phyloP scores from a whole-genome alignment of 805 yeast species.

The Candida berthetii region DNA sequence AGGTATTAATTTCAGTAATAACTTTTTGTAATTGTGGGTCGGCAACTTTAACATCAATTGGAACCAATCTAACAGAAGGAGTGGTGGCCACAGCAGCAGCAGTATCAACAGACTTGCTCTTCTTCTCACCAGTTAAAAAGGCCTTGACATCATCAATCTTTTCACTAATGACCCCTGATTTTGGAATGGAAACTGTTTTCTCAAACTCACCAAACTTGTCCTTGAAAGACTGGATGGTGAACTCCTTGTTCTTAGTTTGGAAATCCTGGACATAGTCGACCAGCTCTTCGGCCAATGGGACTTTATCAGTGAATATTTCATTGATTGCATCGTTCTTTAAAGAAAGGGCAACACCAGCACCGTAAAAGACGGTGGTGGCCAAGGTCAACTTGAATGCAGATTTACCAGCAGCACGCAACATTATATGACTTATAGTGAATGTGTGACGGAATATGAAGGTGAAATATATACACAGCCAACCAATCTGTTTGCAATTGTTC shows the following conservation, averaged over 20 bases:
- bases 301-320: conserved; percentile 54
- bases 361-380: conserved; percentile 36
- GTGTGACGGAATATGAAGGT: too few species aligned
- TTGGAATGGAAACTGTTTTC: conserved; percentile 31
- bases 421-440: too few species aligned
- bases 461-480: too few species aligned
- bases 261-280: conserved; percentile 43
- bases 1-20: conserved; percentile 16
- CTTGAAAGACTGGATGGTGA: conserved; percentile 28
- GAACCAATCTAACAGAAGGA: conserved; percentile 17
- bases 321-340: conserved; percentile 52
- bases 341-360: conserved; percentile 55
- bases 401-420: conserved; percentile 24
- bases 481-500: too few species aligned
- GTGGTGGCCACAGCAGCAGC: too few species aligned
- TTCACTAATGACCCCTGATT: conserved; percentile 30
- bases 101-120: conserved; percentile 5
- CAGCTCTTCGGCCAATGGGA: conserved; percentile 56
- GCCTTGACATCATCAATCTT: conserved; percentile 22
- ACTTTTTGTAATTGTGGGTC: conserved; percentile 20
- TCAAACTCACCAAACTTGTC: conserved; percentile 32
- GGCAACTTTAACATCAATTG: conserved; percentile 22
- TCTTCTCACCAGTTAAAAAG: conserved; percentile 6
- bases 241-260: conserved; percentile 16
- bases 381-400: conserved; percentile 22